Conservation (phyloP, 768 basidiomycete genomes). For the Scleroderma citrinum region DNA sequence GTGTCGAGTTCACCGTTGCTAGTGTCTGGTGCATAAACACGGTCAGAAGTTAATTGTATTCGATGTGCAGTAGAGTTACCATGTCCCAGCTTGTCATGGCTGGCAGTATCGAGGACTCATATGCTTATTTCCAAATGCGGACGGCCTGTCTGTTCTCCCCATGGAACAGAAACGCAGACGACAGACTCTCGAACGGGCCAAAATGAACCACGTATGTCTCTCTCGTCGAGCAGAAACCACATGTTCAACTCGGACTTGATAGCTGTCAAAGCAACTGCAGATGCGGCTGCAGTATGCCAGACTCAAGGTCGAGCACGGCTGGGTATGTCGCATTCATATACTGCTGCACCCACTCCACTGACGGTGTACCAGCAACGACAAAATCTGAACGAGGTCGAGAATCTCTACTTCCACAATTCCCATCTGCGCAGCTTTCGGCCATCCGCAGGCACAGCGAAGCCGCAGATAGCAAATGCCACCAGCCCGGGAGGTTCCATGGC, state of each 20-base stretch:
- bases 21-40: no score
- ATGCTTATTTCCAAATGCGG: no score
- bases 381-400: conserved; percentile 76
- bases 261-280: conserved; percentile 70
- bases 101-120: no score
- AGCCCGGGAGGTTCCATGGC: not conserved
- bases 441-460: conserved; percentile 10
- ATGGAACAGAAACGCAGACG: not conserved
- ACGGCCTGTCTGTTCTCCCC: no score
- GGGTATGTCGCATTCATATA: conserved; percentile 43
- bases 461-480: conserved; percentile 10
- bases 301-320: conserved; percentile 76
- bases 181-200: not conserved
- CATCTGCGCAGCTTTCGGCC: conserved; percentile 34
- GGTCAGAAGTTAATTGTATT: no score
- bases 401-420: conserved; percentile 73
- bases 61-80: no score
- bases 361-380: conserved; percentile 56
- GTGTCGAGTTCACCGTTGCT: no score
- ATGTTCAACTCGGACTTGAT: not conserved
- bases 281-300: conserved; percentile 71
- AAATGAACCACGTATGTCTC: conserved; percentile 4
- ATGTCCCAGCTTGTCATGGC: no score
- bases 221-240: not conserved
- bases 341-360: not conserved